Percentiles rank a stretch among this genome's conserved stretches.
Conservation (phyloP, 2,329 filamentous ascomycete genomes). For the Stachybotrys chartarum region DNA sequence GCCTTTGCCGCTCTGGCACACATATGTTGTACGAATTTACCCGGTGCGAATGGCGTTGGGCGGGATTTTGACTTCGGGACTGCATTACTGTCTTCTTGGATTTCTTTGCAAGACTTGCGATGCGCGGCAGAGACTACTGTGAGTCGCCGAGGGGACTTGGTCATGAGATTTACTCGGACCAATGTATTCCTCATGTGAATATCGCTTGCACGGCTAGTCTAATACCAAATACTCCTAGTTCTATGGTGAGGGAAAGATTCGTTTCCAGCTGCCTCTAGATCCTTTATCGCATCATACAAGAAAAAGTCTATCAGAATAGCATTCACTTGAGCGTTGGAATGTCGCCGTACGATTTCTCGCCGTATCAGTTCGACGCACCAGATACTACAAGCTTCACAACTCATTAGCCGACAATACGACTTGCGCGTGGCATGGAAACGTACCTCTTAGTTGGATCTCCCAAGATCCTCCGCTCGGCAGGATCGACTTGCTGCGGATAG, state of each 20-base stretch:
- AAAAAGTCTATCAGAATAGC: constrained; percentile 97
- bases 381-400: constrained; percentile 68
- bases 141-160: neutral
- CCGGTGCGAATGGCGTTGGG: too few relatives aligned
- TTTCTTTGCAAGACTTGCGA: neutral
- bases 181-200: neutral
- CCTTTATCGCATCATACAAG: constrained; percentile 90
- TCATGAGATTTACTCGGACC: neutral
- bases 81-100: neutral
- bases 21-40: too few relatives aligned
- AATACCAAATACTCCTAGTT: constrained; percentile 95
- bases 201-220: constrained; percentile 8
- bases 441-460: constrained; percentile 82
- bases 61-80: too few relatives aligned
- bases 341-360: constrained; percentile 65
- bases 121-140: too few relatives aligned
- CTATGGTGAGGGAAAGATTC: constrained; percentile 69
- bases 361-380: constrained; percentile 91
- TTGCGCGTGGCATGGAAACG: constrained; percentile 8
- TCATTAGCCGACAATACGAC: constrained; percentile 4
- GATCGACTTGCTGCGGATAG: constrained; percentile 56
- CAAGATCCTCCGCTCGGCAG: constrained; percentile 68
- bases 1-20: neutral
- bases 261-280: constrained; percentile 57
- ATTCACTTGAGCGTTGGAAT: constrained; percentile 70